These are phyloP conservation scores for Otatea glauca DNA, from an alignment of 176 grass and related monocot genomes.

Conservation along the genomic window DNA sequence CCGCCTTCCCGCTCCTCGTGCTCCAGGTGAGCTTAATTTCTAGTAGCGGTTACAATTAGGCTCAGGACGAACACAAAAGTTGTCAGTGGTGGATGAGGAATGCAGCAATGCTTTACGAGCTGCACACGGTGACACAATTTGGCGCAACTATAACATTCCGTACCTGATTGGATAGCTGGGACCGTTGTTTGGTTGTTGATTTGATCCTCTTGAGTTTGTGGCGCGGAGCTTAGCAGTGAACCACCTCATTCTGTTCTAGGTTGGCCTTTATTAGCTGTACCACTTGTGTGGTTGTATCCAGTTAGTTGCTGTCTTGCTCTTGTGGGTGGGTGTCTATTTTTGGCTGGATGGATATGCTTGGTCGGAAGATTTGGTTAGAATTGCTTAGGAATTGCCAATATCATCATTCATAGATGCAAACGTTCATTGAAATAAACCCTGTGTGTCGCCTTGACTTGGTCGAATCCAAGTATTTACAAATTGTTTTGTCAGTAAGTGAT, in stretches of 20 bases:
- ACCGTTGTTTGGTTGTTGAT: constrained; percentile 23
- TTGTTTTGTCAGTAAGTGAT: neutral
- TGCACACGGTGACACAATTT: constrained; percentile 10
- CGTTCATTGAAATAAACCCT: neutral
- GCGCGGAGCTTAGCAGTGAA: neutral
- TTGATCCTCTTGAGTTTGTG: neutral
- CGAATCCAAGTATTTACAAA: neutral
- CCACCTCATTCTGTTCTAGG: neutral
- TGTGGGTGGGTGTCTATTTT: constrained; percentile 10
- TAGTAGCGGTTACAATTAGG: neutral
- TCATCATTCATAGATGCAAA: neutral
- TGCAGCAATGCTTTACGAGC: neutral
- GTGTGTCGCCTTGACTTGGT: neutral
- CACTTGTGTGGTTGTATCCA: neutral
- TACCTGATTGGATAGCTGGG: constrained; percentile 12
- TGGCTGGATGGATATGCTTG: neutral
- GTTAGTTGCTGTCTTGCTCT: neutral
- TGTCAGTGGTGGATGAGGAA: neutral
- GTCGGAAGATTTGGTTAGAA: neutral
- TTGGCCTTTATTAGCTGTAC: neutral
- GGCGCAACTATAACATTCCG: neutral
- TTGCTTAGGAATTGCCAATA: neutral
- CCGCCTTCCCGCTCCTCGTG: constrained; percentile 73
- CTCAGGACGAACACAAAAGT: neutral
- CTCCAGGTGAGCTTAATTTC: constrained; percentile 65